Evolutionary conservation across 78 protist species (phyloP).

Genomic region (Anaeramoeba flamelloides): DNA sequence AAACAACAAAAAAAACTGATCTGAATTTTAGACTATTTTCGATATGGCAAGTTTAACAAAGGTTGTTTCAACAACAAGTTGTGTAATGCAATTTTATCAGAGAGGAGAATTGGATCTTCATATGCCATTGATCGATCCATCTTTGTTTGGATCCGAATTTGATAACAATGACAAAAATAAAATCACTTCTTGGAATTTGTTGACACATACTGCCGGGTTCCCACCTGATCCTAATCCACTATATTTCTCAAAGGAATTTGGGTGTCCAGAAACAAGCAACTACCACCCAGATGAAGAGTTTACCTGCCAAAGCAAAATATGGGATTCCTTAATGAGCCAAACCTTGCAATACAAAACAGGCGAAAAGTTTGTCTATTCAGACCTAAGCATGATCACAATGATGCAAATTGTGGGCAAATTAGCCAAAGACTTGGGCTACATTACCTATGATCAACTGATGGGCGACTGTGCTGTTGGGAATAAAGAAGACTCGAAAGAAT

Average conservation of each 20-base stretch:
- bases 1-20: no score
- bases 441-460: conserved; percentile 9
- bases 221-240: conserved; percentile 8
- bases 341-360: conserved; percentile 38
- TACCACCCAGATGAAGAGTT: conserved; percentile 33
- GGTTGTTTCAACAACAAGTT: no score
- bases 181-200: no score
- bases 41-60: no score
- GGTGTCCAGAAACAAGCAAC: conserved; percentile 33
- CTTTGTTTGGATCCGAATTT: no score
- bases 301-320: conserved; percentile 38
- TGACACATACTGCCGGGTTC: conserved; percentile 10
- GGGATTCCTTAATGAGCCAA: conserved; percentile 25
- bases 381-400: conserved; percentile 47
- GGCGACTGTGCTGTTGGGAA: no score
- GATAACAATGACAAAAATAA: no score
- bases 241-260: conserved; percentile 15
- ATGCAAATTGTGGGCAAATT: conserved; percentile 44
- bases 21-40: no score
- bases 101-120: no score
- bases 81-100: no score
- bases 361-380: conserved; percentile 34
- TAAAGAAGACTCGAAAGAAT: no score
- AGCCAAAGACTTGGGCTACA: conserved; percentile 11
- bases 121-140: no score